Evolutionary conservation across 306 rosid species (phyloP), one percentile per base, ranked within the genome.

Genomic region (Aeschynomene evenia): DNA sequence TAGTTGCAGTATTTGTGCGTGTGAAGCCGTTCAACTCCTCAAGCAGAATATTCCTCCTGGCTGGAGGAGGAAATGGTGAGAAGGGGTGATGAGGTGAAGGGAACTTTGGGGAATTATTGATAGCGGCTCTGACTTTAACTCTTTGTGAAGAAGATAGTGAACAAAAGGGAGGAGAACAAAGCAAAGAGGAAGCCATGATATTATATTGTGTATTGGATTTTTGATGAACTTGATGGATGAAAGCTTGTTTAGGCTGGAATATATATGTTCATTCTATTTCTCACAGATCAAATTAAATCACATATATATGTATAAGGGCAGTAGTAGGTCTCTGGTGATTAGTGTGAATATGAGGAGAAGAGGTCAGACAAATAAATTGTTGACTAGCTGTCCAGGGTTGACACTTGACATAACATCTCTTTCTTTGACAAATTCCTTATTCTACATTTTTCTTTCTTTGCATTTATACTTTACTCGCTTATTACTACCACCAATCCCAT

Each of bases 331-430:
- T n/a, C n/a, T n/a, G 8, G 2, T 33, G 7, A 7, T 33, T 0
- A 13, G 12, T 20, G 50, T 37, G 31, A 37, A 34, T 22, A 19
- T 18, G 28, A 36, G n/a, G 49, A 16, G 50, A 37, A 61, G 5
- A 50, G 67, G 67, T 61, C 67, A 61, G 50, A 36, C 6, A 60
- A 16, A 24, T 46, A 59, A 59, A 59, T 3, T 33, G 48, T 61
- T 61, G 67, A 61, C 67, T 61, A 33, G 45, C 12, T 36, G 18
- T 61, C 37, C 50, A 5, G 10, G 28, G 21, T 49, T 49, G 54
- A 49, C 54, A 49, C n/a, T n/a, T 18, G 9, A 7, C 7, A 8
- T 0, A 3, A 28, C 7, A 10, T 1, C 12, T n/a, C n/a, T n/a
- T n/a, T n/a, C 54, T 49, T 49, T 49, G 54, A 49, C 54, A 16